Evolutionary conservation across 2,329 filamentous ascomycete species (phyloP).

Genomic region (Aphanoascus verrucosus): DNA sequence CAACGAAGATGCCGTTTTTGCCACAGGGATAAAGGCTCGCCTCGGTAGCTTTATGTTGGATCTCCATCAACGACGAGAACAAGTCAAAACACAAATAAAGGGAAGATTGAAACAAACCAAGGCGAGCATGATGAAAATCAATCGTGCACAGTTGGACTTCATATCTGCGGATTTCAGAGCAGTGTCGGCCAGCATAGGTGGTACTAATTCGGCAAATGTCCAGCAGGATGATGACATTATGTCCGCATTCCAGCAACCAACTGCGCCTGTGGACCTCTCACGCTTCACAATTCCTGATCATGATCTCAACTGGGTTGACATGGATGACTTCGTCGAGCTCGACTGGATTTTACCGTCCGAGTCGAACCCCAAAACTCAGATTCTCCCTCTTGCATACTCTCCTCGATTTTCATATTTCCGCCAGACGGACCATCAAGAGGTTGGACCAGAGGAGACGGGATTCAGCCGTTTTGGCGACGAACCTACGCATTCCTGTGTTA

Average conservation of each 20-base stretch:
- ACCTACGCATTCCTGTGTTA: slow-evolving; percentile 87
- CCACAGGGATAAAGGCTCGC: slow-evolving; percentile 90
- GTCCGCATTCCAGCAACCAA: slow-evolving; percentile 45
- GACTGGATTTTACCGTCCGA: slow-evolving; percentile 92
- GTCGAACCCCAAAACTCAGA: slow-evolving; percentile 84
- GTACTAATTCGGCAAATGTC: slow-evolving; percentile 66
- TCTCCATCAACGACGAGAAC: slow-evolving; percentile 83
- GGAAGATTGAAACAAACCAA: slow-evolving; percentile 65
- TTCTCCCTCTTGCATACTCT: slow-evolving; percentile 80
- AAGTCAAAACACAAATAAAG: slow-evolving; percentile 72
- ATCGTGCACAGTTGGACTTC: slow-evolving; percentile 85
- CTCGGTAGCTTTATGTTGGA: slow-evolving; percentile 97
- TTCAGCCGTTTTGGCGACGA: slow-evolving; percentile 89
- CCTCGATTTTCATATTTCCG: slow-evolving; percentile 96
- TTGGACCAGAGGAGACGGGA: slow-evolving; percentile 61
- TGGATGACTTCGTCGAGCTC: slow-evolving; percentile 97
- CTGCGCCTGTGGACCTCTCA: slow-evolving; percentile 54
- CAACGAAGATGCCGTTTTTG: slow-evolving; percentile 65
- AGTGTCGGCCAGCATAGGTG: slow-evolving; percentile 78
- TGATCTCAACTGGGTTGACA: slow-evolving; percentile 94
- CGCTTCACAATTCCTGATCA: slow-evolving; percentile 92
- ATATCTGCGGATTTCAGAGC: slow-evolving; percentile 85
- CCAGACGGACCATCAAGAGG: slow-evolving; percentile 81
- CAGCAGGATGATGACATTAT: slow-evolving; percentile 54
- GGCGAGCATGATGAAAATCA: slow-evolving; percentile 90